phyloP scores from a whole-genome alignment of 2,329 filamentous ascomycete genomes.

The Clathrospora elynae region DNA sequence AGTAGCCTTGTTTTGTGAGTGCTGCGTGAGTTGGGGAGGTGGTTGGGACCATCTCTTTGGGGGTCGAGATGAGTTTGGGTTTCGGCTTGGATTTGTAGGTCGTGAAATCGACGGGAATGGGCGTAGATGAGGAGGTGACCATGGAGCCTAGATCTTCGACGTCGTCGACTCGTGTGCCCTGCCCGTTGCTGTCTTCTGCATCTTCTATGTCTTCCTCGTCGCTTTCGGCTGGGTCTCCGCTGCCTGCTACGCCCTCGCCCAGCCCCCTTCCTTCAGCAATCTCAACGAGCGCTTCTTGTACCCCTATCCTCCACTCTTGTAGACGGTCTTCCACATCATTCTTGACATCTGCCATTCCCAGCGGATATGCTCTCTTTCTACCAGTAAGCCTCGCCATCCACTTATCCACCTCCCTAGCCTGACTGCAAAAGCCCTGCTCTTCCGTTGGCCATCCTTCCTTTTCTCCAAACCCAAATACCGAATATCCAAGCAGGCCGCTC shows the following conservation, averaged over 20 bases:
- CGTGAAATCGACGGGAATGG: slow-evolving; percentile 85
- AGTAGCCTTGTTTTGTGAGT: slow-evolving; percentile 94
- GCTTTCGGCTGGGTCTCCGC: slow-evolving; percentile 82
- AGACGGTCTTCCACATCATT: slow-evolving; percentile 70
- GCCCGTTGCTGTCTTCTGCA: slow-evolving; percentile 51
- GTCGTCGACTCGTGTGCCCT: slow-evolving; percentile 64
- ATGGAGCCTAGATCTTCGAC: slow-evolving; percentile 81
- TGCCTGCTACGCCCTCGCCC: slow-evolving; percentile 73
- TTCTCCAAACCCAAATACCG: slow-evolving; percentile 93
- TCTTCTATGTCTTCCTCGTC: slow-evolving; percentile 71
- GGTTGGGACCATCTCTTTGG: slow-evolving; percentile 93
- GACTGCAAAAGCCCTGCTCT: slow-evolving; percentile 88
- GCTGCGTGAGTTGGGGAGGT: slow-evolving; percentile 86
- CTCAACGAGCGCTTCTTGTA: slow-evolving; percentile 71
- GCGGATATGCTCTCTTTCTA: slow-evolving; percentile 82
- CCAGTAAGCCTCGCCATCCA: slow-evolving; percentile 97
- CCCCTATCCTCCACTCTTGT: slow-evolving; percentile 76
- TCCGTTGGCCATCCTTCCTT: slow-evolving; percentile 90
- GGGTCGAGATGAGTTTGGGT: slow-evolving; percentile 53
- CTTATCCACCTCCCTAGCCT: slow-evolving; percentile 86
- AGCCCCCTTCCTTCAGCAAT: slow-evolving; percentile 59
- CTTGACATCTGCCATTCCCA: slow-evolving; percentile 87
- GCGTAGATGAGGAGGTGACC: slow-evolving; percentile 53
- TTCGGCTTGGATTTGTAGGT: slow-evolving; percentile 64
- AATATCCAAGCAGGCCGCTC: slow-evolving; percentile 77